Conservation (phyloP, 768 basidiomycete species). For the Plicaturopsis crispa region DNA sequence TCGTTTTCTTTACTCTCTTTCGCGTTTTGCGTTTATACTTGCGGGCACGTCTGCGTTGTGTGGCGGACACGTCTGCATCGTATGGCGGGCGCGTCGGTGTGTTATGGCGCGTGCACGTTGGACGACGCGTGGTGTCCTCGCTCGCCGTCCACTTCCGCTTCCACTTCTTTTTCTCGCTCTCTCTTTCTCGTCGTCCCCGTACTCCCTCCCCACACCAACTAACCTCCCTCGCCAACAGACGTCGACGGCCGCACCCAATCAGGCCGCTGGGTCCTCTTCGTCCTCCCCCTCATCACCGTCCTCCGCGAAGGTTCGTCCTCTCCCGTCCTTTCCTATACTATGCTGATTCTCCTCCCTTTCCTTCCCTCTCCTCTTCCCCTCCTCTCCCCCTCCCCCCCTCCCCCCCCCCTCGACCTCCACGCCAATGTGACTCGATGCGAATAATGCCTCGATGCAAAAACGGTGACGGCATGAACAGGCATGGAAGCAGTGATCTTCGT, state of each 20-base stretch:
- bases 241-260: constrained; percentile 41
- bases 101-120: too few species aligned
- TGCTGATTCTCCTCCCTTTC: background rate
- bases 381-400: background rate
- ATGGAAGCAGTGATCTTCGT: constrained; percentile 93
- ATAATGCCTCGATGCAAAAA: background rate
- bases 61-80: too few species aligned
- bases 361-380: background rate
- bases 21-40: background rate
- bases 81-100: too few species aligned
- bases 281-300: constrained; percentile 88
- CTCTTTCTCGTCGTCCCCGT: background rate
- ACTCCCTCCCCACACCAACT: constrained; percentile 7
- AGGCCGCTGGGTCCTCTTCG: constrained; percentile 82
- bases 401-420: background rate
- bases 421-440: too few species aligned
- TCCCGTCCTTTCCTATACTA: background rate
- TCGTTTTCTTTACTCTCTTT: constrained; percentile 2
- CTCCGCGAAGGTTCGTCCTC: constrained; percentile 68
- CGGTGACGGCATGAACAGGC: constrained; percentile 26
- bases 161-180: background rate
- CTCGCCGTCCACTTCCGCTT: too few species aligned
- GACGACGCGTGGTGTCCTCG: too few species aligned
- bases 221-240: constrained; percentile 18
- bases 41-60: too few species aligned